Conservation (phyloP, 768 basidiomycete species). For the Termitomyces sp. region DNA sequence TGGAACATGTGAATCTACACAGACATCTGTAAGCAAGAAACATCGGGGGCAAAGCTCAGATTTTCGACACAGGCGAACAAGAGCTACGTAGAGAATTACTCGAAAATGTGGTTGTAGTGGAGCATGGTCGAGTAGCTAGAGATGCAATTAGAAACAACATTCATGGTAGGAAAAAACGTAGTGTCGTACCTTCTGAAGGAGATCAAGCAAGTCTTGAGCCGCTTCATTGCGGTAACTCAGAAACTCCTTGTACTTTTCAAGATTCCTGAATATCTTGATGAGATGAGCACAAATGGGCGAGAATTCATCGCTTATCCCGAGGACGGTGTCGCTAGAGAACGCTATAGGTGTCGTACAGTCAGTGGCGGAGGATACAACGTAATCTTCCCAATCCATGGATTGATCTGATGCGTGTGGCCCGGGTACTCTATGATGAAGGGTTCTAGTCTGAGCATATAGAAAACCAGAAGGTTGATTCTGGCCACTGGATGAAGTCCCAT, state of each 20-base stretch:
- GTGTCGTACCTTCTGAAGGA: constrained; percentile 3
- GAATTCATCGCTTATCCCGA: too few relatives aligned
- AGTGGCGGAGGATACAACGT: background rate
- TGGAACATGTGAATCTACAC: background rate
- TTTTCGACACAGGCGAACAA: constrained; percentile 21
- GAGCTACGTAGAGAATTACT: constrained; percentile 14
- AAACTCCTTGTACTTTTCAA: too few relatives aligned
- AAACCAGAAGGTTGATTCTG: background rate
- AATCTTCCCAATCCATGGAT: background rate
- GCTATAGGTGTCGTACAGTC: too few relatives aligned
- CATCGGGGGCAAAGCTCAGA: constrained; percentile 26
- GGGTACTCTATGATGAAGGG: background rate
- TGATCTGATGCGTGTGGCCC: background rate
- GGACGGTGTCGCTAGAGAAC: too few relatives aligned
- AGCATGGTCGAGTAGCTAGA: constrained; percentile 17
- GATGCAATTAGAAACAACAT: background rate
- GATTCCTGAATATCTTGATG: too few relatives aligned
- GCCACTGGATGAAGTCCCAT: background rate
- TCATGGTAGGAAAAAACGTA: too few relatives aligned
- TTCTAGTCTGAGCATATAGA: background rate
- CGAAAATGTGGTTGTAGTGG: constrained; percentile 6
- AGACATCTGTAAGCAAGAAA: constrained; percentile 16
- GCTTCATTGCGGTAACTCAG: constrained; percentile 1
- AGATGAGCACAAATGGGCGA: too few relatives aligned
- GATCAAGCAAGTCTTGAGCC: constrained; percentile 8